Evolutionary conservation across 768 basidiomycete species (phyloP).

Genomic region (Mycena amicta): DNA sequence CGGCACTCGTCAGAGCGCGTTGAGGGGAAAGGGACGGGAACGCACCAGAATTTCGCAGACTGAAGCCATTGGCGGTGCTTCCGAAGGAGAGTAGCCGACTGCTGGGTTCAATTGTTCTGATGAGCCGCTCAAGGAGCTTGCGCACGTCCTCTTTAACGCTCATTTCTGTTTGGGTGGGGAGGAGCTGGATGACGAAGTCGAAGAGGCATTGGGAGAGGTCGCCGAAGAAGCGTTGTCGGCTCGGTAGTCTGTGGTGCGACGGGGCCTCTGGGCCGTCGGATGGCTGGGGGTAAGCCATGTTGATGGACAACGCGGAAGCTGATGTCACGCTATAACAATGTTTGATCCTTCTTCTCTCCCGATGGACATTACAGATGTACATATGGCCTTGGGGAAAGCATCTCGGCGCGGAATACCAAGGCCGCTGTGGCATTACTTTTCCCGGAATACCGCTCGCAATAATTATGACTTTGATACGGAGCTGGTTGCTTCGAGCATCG

Average conservation of each 20-base stretch:
- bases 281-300: conserved; percentile 18
- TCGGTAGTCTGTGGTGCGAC: conserved; percentile 42
- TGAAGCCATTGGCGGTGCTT: conserved; percentile 96
- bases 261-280: conserved; percentile 2
- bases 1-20: conserved; percentile 16
- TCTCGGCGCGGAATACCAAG: too few relatives aligned
- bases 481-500: too few relatives aligned
- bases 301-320: too few relatives aligned
- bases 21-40: conserved; percentile 10
- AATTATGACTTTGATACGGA: too few relatives aligned
- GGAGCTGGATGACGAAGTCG: conserved; percentile 90
- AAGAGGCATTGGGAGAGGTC: conserved; percentile 91
- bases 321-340: too few relatives aligned
- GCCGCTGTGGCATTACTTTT: too few relatives aligned
- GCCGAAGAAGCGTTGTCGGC: conserved; percentile 67
- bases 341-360: too few relatives aligned
- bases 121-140: conserved; percentile 92
- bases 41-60: conserved; percentile 90
- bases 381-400: too few relatives aligned
- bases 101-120: conserved; percentile 91
- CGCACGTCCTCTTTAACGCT: conserved; percentile 95
- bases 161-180: conserved; percentile 89
- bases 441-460: too few relatives aligned
- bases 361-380: too few relatives aligned
- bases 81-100: conserved; percentile 92